Conservation (phyloP, 331 rosid species). For the Telfairia occidentalis region DNA sequence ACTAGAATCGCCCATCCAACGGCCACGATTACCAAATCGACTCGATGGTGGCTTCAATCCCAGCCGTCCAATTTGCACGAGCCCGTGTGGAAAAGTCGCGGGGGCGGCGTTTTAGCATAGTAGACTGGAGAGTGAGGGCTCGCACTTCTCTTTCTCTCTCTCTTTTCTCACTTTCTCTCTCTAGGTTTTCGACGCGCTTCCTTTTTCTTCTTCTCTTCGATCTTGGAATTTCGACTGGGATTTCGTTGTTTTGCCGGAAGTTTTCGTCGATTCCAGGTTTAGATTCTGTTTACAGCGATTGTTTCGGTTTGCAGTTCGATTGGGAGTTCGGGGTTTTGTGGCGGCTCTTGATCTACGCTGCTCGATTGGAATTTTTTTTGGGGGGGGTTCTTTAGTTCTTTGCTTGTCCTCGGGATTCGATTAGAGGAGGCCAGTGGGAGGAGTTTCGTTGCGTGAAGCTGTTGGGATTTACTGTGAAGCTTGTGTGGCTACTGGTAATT, state of each 20-base stretch:
- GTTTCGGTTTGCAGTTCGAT: neutral
- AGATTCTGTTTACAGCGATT: neutral
- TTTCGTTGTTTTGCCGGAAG: neutral
- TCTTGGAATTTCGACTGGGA: neutral
- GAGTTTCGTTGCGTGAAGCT: neutral
- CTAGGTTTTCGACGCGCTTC: constrained; percentile 11
- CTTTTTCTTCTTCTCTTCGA: neutral
- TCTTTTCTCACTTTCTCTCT: neutral
- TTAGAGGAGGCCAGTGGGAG: neutral
- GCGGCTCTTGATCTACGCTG: neutral
- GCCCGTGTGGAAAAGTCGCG: constrained; percentile 2
- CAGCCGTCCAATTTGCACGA: neutral
- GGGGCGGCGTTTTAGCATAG: neutral
- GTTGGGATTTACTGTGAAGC: neutral
- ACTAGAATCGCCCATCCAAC: neutral
- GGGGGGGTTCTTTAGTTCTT: neutral
- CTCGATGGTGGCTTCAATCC: neutral
- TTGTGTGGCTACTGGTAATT: constrained; percentile 5
- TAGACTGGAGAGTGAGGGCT: neutral
- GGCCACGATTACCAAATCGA: neutral
- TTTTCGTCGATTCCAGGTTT: neutral
- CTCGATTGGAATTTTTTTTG: neutral
- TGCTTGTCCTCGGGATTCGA: neutral
- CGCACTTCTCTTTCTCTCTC: neutral
- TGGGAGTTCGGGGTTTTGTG: neutral